Evolutionary conservation across 805 yeast species (phyloP).

Genomic region (Candida gorgasii): DNA sequence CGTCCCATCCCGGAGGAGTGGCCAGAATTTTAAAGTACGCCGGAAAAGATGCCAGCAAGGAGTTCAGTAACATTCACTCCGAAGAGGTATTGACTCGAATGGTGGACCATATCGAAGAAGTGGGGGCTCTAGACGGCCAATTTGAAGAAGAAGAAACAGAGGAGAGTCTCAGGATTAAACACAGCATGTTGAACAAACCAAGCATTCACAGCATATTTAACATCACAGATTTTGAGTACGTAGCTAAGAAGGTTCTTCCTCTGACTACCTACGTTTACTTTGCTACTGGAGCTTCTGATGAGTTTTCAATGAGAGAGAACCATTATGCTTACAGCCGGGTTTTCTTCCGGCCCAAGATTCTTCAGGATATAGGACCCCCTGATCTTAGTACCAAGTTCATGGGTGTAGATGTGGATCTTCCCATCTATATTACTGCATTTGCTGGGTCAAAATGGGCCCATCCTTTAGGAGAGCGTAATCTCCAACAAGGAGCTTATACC

Average conservation of each 20-base stretch:
- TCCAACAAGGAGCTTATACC: constrained; percentile 25
- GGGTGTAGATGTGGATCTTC: constrained; percentile 22
- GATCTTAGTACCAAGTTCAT: constrained; percentile 20
- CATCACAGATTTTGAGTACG: constrained; percentile 37
- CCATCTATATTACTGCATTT: constrained; percentile 34
- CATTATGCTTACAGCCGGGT: constrained; percentile 83
- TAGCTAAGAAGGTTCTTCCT: constrained; percentile 35
- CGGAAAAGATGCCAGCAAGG: constrained; percentile 60
- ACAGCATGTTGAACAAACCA: constrained; percentile 12
- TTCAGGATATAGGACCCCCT: constrained; percentile 48
- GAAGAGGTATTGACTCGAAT: constrained; percentile 20
- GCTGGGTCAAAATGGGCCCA: constrained; percentile 31
- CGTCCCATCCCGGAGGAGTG: constrained; percentile 55
- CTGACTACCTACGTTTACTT: constrained; percentile 33
- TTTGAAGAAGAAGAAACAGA: constrained; percentile 15
- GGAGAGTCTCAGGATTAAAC: constrained; percentile 2
- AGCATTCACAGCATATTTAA: constrained; percentile 24
- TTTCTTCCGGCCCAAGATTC: constrained; percentile 76
- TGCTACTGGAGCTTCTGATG: constrained; percentile 79
- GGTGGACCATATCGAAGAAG: constrained; percentile 7
- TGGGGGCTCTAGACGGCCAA: constrained; percentile 15
- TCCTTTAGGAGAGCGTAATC: constrained; percentile 26
- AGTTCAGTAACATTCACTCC: constrained; percentile 42
- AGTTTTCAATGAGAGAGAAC: constrained; percentile 80
- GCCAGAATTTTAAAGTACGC: constrained; percentile 45